Conservation (phyloP, 2,329 filamentous ascomycete species). For the Pleurostoma richardsiae region DNA sequence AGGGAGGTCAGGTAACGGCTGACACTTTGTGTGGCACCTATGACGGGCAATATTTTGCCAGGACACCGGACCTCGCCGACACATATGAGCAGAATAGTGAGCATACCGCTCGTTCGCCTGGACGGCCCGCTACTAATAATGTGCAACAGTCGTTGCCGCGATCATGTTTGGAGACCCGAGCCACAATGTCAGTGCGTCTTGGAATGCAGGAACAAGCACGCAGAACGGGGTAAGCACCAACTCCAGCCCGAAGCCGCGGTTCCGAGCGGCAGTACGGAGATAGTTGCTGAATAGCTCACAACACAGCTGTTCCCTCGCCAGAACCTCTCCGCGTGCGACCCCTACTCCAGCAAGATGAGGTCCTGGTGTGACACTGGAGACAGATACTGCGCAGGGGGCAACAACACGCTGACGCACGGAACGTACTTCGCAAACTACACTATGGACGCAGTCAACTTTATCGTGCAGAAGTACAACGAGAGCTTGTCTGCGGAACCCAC, state of each 20-base stretch:
- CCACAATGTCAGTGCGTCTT: constrained; percentile 8
- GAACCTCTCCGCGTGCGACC: constrained; percentile 11
- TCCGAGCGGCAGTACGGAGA: not conserved
- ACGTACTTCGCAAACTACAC: constrained; percentile 17
- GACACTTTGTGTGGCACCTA: constrained; percentile 15
- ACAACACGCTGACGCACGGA: constrained; percentile 11
- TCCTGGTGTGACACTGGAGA: constrained; percentile 19
- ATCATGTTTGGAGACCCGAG: constrained; percentile 17
- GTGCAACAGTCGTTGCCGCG: constrained; percentile 12
- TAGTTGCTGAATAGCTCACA: not conserved
- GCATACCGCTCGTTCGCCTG: not conserved
- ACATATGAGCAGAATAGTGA: constrained; percentile 4
- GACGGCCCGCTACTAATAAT: not conserved
- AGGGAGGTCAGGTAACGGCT: constrained; percentile 17
- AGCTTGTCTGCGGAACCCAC: not conserved
- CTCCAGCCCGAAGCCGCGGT: not conserved
- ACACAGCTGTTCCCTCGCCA: constrained; percentile 16
- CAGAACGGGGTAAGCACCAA: constrained; percentile 12
- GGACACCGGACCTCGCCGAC: constrained; percentile 6
- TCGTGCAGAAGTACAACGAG: constrained; percentile 12
- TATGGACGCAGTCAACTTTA: constrained; percentile 12
- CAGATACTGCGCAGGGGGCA: constrained; percentile 17
- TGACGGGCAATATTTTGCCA: constrained; percentile 5
- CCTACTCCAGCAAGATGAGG: constrained; percentile 13
- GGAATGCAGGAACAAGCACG: constrained; percentile 14